phyloP scores from a whole-genome alignment of 1,284 basidiomycete species.

The Ceratobasidium sp. region DNA sequence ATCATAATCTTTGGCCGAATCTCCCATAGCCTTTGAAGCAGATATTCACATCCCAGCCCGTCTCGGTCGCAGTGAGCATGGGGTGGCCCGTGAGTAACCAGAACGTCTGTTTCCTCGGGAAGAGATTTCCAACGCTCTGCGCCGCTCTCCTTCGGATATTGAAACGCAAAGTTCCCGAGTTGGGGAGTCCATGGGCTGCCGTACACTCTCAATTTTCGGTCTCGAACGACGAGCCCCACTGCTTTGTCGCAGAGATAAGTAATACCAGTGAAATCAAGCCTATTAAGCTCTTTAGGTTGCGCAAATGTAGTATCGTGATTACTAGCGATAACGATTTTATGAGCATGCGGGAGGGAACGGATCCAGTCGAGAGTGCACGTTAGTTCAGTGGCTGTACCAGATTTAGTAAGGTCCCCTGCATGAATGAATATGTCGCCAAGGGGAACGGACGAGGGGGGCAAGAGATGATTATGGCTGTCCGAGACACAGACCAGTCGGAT shows the following conservation, averaged over 20 bases:
- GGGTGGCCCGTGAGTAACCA: constrained; percentile 63
- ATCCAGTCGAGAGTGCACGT: constrained; percentile 55
- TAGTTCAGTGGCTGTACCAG: constrained; percentile 58
- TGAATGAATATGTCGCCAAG: constrained; percentile 63
- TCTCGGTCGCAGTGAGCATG: constrained; percentile 56
- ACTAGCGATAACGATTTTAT: constrained; percentile 62
- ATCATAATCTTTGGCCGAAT: constrained; percentile 59
- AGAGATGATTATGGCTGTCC: constrained; percentile 58
- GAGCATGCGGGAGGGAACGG: constrained; percentile 56
- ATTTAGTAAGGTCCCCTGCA: constrained; percentile 60
- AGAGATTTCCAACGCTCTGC: constrained; percentile 53
- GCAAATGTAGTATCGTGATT: constrained; percentile 59
- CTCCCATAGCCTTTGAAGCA: constrained; percentile 57
- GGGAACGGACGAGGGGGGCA: constrained; percentile 53
- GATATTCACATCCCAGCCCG: constrained; percentile 55
- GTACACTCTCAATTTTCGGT: constrained; percentile 55
- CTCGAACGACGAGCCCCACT: constrained; percentile 52
- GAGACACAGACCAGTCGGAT: constrained; percentile 63
- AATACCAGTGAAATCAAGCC: constrained; percentile 48
- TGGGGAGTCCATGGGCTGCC: constrained; percentile 59
- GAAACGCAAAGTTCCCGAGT: constrained; percentile 58
- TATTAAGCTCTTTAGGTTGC: constrained; percentile 5
- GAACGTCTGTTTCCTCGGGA: constrained; percentile 57
- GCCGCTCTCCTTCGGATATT: constrained; percentile 55
- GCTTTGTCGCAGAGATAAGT: constrained; percentile 56